These are phyloP conservation scores for Ambrosia hybrid DNA, from an alignment of 140 eudicot species.

Conservation along the genomic window DNA sequence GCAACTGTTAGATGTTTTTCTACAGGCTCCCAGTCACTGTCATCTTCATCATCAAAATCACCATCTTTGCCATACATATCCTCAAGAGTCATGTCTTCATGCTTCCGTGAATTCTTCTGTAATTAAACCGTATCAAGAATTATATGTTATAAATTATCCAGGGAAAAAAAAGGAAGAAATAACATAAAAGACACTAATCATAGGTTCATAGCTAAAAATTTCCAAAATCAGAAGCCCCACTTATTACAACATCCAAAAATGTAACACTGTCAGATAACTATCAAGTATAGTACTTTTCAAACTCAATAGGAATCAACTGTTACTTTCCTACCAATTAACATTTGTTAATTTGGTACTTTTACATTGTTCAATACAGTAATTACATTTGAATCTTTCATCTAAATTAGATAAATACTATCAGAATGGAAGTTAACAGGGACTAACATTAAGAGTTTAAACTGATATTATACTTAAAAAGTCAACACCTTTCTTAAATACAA, in stretches of 20 bases:
- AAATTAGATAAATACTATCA: neutral
- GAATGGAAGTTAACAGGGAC: neutral
- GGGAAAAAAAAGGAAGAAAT: neutral
- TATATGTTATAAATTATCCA: conserved; percentile 1
- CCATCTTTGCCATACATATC: conserved; percentile 61
- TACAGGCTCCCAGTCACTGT: conserved; percentile 87
- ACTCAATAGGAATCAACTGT: neutral
- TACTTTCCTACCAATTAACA: neutral
- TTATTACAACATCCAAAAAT: conserved; percentile 15
- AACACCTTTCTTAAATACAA: neutral
- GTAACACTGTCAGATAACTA: neutral
- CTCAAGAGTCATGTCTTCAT: conserved; percentile 62
- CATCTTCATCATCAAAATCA: conserved; percentile 80
- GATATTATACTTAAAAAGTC: neutral
- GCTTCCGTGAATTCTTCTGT: conserved; percentile 52
- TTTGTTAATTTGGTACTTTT: neutral
- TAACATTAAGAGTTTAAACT: neutral
- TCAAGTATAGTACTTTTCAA: neutral
- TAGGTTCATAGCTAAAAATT: conserved; percentile 1
- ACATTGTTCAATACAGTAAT: neutral
- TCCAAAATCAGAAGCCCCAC: conserved; percentile 8
- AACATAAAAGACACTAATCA: conserved; percentile 8
- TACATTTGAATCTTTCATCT: neutral
- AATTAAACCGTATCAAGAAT: conserved; percentile 19
- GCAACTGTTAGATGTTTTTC: conserved; percentile 35